Evolutionary conservation across 352 stramenopile species (phyloP).

Genomic region (Phytophthora litchii): DNA sequence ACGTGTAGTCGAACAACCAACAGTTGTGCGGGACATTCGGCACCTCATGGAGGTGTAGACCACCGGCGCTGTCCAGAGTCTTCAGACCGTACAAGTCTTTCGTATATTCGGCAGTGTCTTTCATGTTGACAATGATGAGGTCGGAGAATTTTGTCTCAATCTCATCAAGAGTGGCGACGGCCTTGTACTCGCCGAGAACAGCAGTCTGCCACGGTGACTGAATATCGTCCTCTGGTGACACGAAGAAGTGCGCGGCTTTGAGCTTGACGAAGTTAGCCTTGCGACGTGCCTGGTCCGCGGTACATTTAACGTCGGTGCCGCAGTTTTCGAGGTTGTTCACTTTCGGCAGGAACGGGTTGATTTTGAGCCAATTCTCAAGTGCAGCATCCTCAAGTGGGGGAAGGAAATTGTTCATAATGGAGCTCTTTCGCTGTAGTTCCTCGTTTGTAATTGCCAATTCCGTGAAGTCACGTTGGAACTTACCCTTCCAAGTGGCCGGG

Average conservation of each 20-base stretch:
- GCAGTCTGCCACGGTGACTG: conserved; percentile 49
- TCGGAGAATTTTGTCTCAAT: conserved; percentile 39
- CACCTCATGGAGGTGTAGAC: conserved; percentile 31
- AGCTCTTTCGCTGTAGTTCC: conserved; percentile 32
- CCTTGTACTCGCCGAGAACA: conserved; percentile 43
- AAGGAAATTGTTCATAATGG: conserved; percentile 39
- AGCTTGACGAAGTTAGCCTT: conserved; percentile 53
- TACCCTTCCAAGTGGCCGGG: conserved; percentile 33
- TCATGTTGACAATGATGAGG: conserved; percentile 38
- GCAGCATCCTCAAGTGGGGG: conserved; percentile 32
- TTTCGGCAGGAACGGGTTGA: conserved; percentile 43
- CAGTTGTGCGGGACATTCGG: conserved; percentile 40
- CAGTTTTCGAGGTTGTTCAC: conserved; percentile 43
- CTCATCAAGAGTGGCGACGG: conserved; percentile 32
- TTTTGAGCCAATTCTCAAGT: conserved; percentile 37
- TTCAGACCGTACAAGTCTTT: conserved; percentile 46
- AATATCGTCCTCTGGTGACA: conserved; percentile 46
- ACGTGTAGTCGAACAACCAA: conserved; percentile 49
- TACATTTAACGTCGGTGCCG: conserved; percentile 18
- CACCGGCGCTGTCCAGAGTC: conserved; percentile 35
- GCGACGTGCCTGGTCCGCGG: conserved; percentile 28
- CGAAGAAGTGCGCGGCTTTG: conserved; percentile 53
- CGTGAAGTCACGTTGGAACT: conserved; percentile 48
- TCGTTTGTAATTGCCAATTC: conserved; percentile 29
- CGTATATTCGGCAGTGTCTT: conserved; percentile 43